Conservation (phyloP, 2,329 filamentous ascomycete genomes). For the Calonectria naviculata region DNA sequence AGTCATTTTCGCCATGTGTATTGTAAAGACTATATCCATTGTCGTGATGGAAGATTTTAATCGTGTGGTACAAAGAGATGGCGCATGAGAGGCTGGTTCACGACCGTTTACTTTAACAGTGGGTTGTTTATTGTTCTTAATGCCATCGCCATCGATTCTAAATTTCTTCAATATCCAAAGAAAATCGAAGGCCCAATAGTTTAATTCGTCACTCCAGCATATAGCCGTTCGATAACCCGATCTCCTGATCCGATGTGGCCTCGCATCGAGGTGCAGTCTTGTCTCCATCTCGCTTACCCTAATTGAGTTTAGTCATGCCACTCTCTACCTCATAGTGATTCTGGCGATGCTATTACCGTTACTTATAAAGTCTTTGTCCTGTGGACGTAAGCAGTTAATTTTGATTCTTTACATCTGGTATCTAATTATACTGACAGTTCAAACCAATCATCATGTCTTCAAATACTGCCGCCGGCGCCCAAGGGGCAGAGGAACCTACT, state of each 20-base stretch:
- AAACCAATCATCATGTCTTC: not conserved
- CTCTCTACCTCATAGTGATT: not conserved
- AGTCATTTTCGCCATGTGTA: no score
- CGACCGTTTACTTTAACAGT: no score
- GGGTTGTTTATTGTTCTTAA: no score
- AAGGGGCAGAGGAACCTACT: not conserved
- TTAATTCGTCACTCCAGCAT: no score
- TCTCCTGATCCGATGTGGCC: not conserved
- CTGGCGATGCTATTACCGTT: not conserved
- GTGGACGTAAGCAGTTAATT: not conserved
- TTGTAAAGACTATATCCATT: no score
- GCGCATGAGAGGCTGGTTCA: no score
- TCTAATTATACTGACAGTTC: no score
- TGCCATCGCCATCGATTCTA: no score
- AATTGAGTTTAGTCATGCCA: not conserved
- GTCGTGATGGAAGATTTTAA: no score
- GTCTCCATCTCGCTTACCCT: not conserved
- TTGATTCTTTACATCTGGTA: not conserved
- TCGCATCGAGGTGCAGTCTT: not conserved
- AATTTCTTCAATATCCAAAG: no score
- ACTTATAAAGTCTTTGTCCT: not conserved
- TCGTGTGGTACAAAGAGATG: no score
- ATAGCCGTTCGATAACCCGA: not conserved
- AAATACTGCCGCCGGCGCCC: not conserved
- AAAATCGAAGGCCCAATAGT: no score